A percentile compares a stretch with the other conserved stretches of the same genome.
These are phyloP conservation scores for Penicillium sp. DNA, from an alignment of 2,329 filamentous ascomycete genomes.

Conservation along the genomic window DNA sequence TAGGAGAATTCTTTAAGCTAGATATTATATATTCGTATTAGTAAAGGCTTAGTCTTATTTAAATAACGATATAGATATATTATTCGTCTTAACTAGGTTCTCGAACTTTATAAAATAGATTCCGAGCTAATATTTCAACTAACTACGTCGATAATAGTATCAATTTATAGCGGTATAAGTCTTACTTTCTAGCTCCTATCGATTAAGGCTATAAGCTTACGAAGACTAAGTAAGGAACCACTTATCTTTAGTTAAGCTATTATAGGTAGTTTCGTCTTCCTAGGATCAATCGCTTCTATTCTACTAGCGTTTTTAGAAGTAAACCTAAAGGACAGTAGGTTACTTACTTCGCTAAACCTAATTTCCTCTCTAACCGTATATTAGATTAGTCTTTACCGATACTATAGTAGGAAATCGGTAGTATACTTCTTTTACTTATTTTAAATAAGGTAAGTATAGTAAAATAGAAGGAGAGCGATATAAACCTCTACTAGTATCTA, in stretches of 20 bases:
- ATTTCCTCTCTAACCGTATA: too few relatives aligned
- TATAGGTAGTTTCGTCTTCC: too few relatives aligned
- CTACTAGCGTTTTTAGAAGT: too few relatives aligned
- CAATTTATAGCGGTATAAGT: not conserved
- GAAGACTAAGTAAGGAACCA: not conserved
- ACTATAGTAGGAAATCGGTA: too few relatives aligned
- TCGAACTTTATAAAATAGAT: not conserved
- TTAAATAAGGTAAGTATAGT: too few relatives aligned
- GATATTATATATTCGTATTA: not conserved
- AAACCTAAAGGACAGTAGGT: too few relatives aligned
- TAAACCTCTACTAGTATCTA: too few relatives aligned
- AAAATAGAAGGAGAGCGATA: too few relatives aligned
- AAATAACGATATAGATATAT: not conserved
- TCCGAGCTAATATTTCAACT: not conserved
- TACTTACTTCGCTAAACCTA: too few relatives aligned
- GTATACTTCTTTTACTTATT: too few relatives aligned
- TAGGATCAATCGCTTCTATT: too few relatives aligned
- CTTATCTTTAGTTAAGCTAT: not conserved
- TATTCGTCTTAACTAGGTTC: not conserved
- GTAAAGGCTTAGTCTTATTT: not conserved
- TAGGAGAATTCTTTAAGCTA: not conserved
- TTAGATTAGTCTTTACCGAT: too few relatives aligned
- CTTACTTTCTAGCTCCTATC: not conserved
- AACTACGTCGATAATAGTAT: not conserved
- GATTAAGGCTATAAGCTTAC: not conserved